Base-by-base conservation (phyloP, 2,329 filamentous ascomycete species). In the Akanthomyces uredinophilus region DNA sequence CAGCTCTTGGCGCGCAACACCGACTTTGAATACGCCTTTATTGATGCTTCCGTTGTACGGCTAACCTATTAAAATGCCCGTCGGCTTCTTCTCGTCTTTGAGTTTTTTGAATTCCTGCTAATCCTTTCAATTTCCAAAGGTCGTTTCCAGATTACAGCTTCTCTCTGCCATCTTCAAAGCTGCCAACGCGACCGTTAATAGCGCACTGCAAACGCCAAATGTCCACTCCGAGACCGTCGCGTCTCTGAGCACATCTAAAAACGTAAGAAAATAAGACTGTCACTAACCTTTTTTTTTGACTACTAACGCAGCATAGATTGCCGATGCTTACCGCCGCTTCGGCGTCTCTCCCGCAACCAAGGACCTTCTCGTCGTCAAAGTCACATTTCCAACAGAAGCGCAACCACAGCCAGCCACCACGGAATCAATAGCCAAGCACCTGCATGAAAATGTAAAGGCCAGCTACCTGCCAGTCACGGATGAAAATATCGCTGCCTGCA, bases 11-110 rank as follows among this genome's bases (percentile, higher is more conserved):
- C 86, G 6, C 90, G 91, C 58, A 96, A 98, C 71, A 71, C 85
- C 13, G 87, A 88, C 10, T 98, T 93, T 69, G 92, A 98, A 75
- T 98, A 98, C 79, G 92, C 93, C 39, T 90, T 99, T 67, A 84
- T 99, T 52, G 94, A 99, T 76, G 92, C 92, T 22, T 86, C 85
- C 51, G 85, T 90, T 73, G 88, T 93, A 81, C 18, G 59, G 5
- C 49, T n/a, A 16, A 2, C 11, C 44, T 27, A 29, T 14, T 2
- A 4, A 3, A 11, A n/a, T 24, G 27, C 22, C 2, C 18, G 20
- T 11, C 10, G 32, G 32, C 6, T 35, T 35, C 11, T 35, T 35
- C 7, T 11, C n/a, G 11, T 35, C 5, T 5, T 11, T 5, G 4
- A 7, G 4, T 16, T 29, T 6, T 3, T 50, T 50, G n/a, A 20